Base-by-base conservation (phyloP, 2,329 filamentous ascomycete species). In the Hypoxylon sp. region DNA sequence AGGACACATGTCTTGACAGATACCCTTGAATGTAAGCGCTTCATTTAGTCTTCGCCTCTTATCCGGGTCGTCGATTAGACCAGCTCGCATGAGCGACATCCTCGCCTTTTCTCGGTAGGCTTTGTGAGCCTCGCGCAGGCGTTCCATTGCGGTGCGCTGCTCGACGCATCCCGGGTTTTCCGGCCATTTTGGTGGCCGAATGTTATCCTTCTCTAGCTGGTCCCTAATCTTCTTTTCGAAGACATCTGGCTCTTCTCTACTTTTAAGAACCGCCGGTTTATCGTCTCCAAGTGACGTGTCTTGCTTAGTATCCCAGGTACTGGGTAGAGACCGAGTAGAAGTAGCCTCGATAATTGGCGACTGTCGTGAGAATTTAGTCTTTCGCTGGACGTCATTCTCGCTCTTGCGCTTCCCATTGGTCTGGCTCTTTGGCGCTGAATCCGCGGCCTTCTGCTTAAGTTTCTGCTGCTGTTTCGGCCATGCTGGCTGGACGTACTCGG, bases 1-100 rank as follows among this genome's bases (percentile, higher is more conserved):
- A 4, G 89, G 89, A 67, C 89, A 92, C 89, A 91, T 91, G 27
- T 90, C 87, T 72, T 91, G 87, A 73, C 89, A 91, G 50, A 89
- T 90, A 13, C 89, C 89, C 75, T 89, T 89, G 75, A 92, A 92
- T 46, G 87, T 85, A 52, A 91, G 87, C 6, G 89, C 89, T 74
- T 91, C 86, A 64, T 87, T 84, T 6, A 92, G 82, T 17, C 83
- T 85, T 74, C 89, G 88, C 61, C 86, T 86, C 72, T 88, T 87
- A 32, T 89, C 86, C 2, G 89, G 89, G 70, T 91, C 88, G 76
- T 91, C 89, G 62, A 91, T 88, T 6, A 90, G 79, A 10, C 86
- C 86, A 13, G 85, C 87, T 67, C 84, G 86, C 62, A 89, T 88
- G 46, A 91, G 79, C 3, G 86, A 87, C 13, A 82, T 81, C 54